Percentiles rank a stretch among this genome's conserved stretches.
phyloP scores from a whole-genome alignment of 495 filamentous ascomycete genomes.

The Jackrogersella minutella region DNA sequence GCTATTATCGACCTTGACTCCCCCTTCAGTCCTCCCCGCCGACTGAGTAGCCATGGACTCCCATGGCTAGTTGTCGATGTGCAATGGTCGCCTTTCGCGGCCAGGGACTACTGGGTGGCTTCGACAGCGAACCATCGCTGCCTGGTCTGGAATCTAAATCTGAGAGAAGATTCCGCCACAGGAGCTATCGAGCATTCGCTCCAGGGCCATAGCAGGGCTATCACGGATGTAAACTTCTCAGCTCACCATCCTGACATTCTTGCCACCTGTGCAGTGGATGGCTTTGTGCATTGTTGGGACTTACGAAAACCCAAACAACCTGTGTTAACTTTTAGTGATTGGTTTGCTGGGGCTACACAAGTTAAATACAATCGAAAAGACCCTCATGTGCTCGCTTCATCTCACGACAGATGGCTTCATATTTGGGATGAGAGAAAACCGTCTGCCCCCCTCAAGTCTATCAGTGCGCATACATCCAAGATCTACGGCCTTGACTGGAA shows the following conservation, averaged over 20 bases:
- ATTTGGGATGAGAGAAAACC: constrained; percentile 93
- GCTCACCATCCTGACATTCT: constrained; percentile 89
- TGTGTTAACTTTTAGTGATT: constrained; percentile 86
- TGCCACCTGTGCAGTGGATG: constrained; percentile 91
- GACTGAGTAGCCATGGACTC: constrained; percentile 80
- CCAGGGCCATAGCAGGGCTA: constrained; percentile 87
- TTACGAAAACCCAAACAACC: constrained; percentile 77
- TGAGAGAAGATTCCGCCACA: constrained; percentile 73
- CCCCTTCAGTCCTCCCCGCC: constrained; percentile 85
- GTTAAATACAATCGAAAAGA: constrained; percentile 95
- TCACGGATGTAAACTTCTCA: constrained; percentile 97
- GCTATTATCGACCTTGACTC: constrained; percentile 95
- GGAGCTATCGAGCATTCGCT: constrained; percentile 85
- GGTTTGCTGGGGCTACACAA: constrained; percentile 93
- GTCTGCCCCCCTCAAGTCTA: constrained; percentile 78
- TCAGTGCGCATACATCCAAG: constrained; percentile 91
- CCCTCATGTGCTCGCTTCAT: constrained; percentile 83
- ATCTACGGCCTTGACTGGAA: constrained; percentile 98
- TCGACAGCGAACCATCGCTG: constrained; percentile 96
- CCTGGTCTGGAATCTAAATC: constrained; percentile 90
- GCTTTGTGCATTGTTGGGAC: constrained; percentile 94
- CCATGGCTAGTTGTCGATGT: constrained; percentile 99
- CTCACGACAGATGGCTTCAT: constrained; percentile 83
- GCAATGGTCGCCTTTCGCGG: constrained; percentile 95
- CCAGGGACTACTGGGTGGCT: constrained; percentile 89